Conservation (phyloP, 495 filamentous ascomycete species). For the Neurospora terricola region DNA sequence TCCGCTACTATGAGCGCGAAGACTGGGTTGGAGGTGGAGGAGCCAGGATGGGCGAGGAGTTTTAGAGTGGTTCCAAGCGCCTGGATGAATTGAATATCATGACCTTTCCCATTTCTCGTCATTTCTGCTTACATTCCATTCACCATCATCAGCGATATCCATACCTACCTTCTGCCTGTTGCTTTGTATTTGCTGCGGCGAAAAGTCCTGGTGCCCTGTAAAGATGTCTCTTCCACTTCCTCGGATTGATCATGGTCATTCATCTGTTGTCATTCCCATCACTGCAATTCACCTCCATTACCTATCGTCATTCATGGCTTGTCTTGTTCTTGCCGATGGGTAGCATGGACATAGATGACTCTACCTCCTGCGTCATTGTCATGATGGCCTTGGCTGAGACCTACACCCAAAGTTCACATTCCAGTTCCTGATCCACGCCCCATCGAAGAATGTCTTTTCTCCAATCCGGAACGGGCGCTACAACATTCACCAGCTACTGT, state of each 20-base stretch:
- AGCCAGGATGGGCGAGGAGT: conserved; percentile 51
- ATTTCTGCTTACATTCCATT: neutral
- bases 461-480: neutral
- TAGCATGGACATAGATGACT: neutral
- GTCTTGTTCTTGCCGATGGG: neutral
- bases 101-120: neutral
- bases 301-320: neutral
- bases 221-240: neutral
- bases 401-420: neutral
- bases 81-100: neutral
- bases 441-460: neutral
- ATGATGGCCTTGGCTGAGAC: neutral
- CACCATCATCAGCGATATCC: neutral
- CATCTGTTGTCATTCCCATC: neutral
- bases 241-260: neutral
- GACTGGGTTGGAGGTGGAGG: conserved; percentile 73
- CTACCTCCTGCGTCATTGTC: neutral
- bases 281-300: neutral
- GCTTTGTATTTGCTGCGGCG: neutral
- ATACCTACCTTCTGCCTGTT: neutral
- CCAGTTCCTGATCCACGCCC: neutral
- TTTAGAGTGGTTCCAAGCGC: conserved; percentile 2
- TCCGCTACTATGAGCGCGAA: conserved; percentile 89
- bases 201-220: neutral
- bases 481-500: neutral